Base-by-base conservation (phyloP, 2,329 filamentous ascomycete genomes). In the Periglandula ipomoeae region DNA sequence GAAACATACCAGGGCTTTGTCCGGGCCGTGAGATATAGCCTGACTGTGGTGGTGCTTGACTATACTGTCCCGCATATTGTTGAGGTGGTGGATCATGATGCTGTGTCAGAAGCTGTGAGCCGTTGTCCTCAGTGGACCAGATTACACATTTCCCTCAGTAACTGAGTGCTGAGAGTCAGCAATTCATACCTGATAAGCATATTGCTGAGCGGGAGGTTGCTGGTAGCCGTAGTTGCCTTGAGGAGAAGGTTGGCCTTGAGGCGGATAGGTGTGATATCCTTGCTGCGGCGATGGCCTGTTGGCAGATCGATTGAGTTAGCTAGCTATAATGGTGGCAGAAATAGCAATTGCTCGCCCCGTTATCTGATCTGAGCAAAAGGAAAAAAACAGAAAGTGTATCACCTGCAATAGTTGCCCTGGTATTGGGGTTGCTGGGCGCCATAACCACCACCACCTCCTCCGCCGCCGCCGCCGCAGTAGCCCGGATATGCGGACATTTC, bases 401-500 rank as follows among this genome's bases (percentile, higher is more conserved):
- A 56, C 55, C 53, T 54, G 38, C 48, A 56, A 42, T 55, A 56
- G 55, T 60, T 72, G 70, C 55, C 53, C 30, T 57, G 61, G 48
- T 61, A 65, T 52, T 75, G 71, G 48, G 65, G 65, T 50, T 66
- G 63, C 52, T 63, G 63, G 48, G 58, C 59, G 49, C 63, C 62
- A 52, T 62, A 73, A 61, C 69, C 68, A 53, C 74, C 74, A 61
- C 69, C 69, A 50, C 72, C 46, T 3, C n/a, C n/a, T n/a, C n/a
- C n/a, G n/a, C n/a, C n/a, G n/a, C n/a, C n/a, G n/a, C 37, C 37
- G 20, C 27, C 39, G 19, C 19, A 68, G 59, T 82, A 81, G 43
- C 69, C 68, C 55, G 78, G 78, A 62, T 82, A 84, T 60, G 78
- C 80, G 56, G 81, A 82, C 81, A 84, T 85, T 52, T 54, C 57